These are phyloP conservation scores for Arthrobotrys iridis DNA, from an alignment of 2,329 filamentous ascomycete species.

Conservation along the genomic window DNA sequence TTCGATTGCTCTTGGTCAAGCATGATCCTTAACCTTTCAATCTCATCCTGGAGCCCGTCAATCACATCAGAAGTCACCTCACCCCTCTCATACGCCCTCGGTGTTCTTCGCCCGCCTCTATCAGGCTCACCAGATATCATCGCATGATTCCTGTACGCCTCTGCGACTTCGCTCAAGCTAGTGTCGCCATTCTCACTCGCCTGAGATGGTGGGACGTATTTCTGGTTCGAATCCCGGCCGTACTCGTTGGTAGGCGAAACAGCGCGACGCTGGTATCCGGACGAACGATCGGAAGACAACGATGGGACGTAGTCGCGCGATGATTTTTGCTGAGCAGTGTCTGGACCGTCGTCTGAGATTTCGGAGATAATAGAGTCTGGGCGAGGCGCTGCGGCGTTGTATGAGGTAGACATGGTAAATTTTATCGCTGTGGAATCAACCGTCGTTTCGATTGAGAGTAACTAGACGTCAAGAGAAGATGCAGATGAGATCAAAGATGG, in stretches of 20 bases:
- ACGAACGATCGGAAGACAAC: constrained; percentile 38
- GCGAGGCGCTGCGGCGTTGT: constrained; percentile 29
- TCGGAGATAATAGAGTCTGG: constrained; percentile 48
- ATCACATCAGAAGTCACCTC: constrained; percentile 51
- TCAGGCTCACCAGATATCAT: constrained; percentile 14
- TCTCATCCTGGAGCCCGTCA: constrained; percentile 47
- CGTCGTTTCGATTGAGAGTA: background rate
- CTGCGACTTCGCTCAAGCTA: constrained; percentile 41
- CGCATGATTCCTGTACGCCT: constrained; percentile 50
- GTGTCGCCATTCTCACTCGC: constrained; percentile 47
- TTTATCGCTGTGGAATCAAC: constrained; percentile 8
- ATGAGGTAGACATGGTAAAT: constrained; percentile 38
- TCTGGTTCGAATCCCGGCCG: background rate
- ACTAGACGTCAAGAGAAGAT: background rate
- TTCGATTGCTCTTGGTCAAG: constrained; percentile 37
- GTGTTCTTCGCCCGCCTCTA: constrained; percentile 37
- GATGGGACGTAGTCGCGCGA: constrained; percentile 47
- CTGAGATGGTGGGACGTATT: constrained; percentile 31
- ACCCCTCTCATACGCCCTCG: constrained; percentile 46
- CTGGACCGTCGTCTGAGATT: constrained; percentile 40
- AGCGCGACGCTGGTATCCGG: constrained; percentile 39
- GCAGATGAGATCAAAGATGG: background rate
- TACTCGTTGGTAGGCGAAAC: constrained; percentile 26
- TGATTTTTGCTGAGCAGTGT: constrained; percentile 19
- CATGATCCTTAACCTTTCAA: constrained; percentile 37